Evolutionary conservation across 1,284 basidiomycete species (phyloP).

Genomic region (Apiotrichum mycotoxinovorans): DNA sequence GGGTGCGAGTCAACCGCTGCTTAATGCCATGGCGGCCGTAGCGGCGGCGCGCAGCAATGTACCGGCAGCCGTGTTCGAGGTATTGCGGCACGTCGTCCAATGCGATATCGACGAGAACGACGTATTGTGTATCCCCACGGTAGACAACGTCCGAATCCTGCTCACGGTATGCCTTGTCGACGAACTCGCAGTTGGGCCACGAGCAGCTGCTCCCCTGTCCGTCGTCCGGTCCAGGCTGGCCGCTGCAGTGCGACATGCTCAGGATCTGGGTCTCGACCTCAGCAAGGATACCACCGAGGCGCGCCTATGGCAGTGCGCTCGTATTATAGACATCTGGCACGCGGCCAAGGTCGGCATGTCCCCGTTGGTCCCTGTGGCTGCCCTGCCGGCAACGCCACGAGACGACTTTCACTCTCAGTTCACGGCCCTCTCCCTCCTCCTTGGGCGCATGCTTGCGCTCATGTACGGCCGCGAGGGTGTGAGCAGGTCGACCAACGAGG

Average conservation of each 20-base stretch:
- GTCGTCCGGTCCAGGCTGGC: constrained; percentile 19
- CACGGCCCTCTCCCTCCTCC: constrained; percentile 12
- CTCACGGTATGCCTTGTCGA: constrained; percentile 26
- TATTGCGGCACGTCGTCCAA: constrained; percentile 19
- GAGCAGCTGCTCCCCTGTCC: constrained; percentile 17
- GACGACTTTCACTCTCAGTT: constrained; percentile 21
- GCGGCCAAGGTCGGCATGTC: constrained; percentile 23
- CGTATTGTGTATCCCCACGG: constrained; percentile 18
- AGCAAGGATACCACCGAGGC: constrained; percentile 4
- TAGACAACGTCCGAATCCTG: constrained; percentile 27
- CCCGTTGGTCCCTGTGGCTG: neutral
- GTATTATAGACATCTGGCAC: constrained; percentile 28
- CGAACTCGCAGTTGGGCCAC: constrained; percentile 22
- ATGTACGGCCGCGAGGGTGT: constrained; percentile 27
- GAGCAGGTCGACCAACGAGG: constrained; percentile 10
- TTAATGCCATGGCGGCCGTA: constrained; percentile 28
- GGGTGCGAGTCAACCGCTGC: constrained; percentile 14
- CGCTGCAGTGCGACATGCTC: constrained; percentile 25
- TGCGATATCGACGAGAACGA: constrained; percentile 24
- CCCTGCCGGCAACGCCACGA: neutral
- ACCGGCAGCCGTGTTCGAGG: constrained; percentile 28
- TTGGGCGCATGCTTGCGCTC: constrained; percentile 13
- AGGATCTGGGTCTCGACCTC: constrained; percentile 24
- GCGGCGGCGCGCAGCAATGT: constrained; percentile 25
- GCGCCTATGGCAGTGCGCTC: constrained; percentile 25